Percentiles rank a stretch among this genome's conserved stretches.
These are phyloP conservation scores for Huntiella omanensis DNA, from an alignment of 2,329 filamentous ascomycete genomes.

Conservation along the genomic window DNA sequence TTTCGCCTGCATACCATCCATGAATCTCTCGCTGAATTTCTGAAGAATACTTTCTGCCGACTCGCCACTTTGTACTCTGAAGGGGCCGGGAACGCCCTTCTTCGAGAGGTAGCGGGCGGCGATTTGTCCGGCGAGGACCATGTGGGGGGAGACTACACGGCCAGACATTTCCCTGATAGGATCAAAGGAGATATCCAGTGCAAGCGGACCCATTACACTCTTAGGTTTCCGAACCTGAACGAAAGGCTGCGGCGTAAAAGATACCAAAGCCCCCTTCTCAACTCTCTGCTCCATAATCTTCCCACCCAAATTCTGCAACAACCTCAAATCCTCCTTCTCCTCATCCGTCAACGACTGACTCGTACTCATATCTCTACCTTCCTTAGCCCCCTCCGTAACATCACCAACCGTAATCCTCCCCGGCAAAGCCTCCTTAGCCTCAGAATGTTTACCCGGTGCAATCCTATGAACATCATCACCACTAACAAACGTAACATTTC, in stretches of 20 bases:
- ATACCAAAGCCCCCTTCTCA: slow-evolving; percentile 4
- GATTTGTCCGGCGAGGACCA: slow-evolving; percentile 43
- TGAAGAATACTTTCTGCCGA: slow-evolving; percentile 21
- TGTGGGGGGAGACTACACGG: slow-evolving; percentile 22
- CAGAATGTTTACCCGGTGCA: slow-evolving; percentile 15
- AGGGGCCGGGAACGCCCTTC: slow-evolving; percentile 40
- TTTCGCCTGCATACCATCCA: slow-evolving; percentile 8
- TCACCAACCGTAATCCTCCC: background rate
- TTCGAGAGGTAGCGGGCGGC: slow-evolving; percentile 41
- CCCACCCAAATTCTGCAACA: slow-evolving; percentile 28
- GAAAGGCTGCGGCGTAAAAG: background rate
- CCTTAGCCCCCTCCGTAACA: slow-evolving; percentile 15
- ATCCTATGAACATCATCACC: slow-evolving; percentile 29
- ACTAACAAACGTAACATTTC: slow-evolving; percentile 37
- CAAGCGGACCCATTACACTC: slow-evolving; percentile 1
- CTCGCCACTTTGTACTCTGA: slow-evolving; percentile 23
- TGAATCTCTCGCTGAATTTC: background rate
- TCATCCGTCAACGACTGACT: slow-evolving; percentile 23
- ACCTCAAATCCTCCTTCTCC: slow-evolving; percentile 27
- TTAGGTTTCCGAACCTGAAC: slow-evolving; percentile 1
- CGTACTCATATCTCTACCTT: slow-evolving; percentile 22
- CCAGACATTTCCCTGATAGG: slow-evolving; percentile 12
- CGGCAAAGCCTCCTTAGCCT: background rate
- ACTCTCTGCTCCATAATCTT: slow-evolving; percentile 26
- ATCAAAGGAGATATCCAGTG: too few relatives aligned